Evolutionary conservation across 805 yeast genomes (phyloP).

Genomic region (Yarrowia keelungensis): DNA sequence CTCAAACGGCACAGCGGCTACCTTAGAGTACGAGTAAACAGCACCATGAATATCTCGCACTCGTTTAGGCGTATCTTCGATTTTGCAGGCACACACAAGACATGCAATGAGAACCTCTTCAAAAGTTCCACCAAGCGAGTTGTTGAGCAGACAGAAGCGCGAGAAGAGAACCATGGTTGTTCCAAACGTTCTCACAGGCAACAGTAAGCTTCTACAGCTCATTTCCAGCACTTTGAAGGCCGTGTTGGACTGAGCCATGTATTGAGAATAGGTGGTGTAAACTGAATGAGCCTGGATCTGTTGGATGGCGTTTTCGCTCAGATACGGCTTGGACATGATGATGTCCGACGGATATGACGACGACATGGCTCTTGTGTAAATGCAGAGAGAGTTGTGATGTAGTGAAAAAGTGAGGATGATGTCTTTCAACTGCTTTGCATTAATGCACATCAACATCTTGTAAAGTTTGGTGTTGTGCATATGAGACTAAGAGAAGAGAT

Average conservation of each 20-base stretch:
- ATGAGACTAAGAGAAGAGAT: neutral
- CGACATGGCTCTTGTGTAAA: neutral
- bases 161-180: slow-evolving; percentile 78
- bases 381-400: neutral
- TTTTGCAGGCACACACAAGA: slow-evolving; percentile 73
- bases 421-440: too few relatives aligned
- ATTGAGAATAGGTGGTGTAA: slow-evolving; percentile 23
- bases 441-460: slow-evolving; percentile 4
- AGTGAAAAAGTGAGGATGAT: neutral
- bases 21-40: slow-evolving; percentile 22
- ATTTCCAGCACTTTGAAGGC: slow-evolving; percentile 3
- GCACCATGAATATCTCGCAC: slow-evolving; percentile 63
- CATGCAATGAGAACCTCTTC: slow-evolving; percentile 70
- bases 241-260: slow-evolving; percentile 27
- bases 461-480: slow-evolving; percentile 32
- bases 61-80: slow-evolving; percentile 84
- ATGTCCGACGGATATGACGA: slow-evolving; percentile 30
- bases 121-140: slow-evolving; percentile 39
- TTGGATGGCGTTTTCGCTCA: slow-evolving; percentile 35
- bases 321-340: slow-evolving; percentile 34
- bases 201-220: slow-evolving; percentile 13
- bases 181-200: slow-evolving; percentile 71
- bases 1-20: slow-evolving; percentile 3
- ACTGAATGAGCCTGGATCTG: slow-evolving; percentile 30
- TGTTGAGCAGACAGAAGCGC: slow-evolving; percentile 68